Conservation (phyloP, 1,139 yeast genomes). For the Wickerhamiella pararugosa region DNA sequence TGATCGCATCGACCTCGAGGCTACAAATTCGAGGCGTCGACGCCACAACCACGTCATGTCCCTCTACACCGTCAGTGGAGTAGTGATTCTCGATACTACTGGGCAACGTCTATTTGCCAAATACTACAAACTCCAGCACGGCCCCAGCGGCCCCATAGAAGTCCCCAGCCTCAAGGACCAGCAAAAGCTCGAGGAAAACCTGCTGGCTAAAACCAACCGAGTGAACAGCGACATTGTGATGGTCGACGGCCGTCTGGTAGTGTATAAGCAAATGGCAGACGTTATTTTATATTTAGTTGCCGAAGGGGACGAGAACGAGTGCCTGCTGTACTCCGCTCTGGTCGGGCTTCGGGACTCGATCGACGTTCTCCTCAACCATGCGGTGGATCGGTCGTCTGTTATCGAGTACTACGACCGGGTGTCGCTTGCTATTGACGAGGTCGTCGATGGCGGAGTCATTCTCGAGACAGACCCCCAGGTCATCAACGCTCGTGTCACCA, state of each 20-base stretch:
- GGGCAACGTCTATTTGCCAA: slow-evolving; percentile 75
- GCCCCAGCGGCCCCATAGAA: slow-evolving; percentile 17
- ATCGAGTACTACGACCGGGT: slow-evolving; percentile 78
- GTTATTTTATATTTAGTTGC: slow-evolving; percentile 60
- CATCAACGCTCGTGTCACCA: slow-evolving; percentile 67
- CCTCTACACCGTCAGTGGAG: slow-evolving; percentile 64
- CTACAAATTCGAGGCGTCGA: too few relatives aligned
- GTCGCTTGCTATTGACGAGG: slow-evolving; percentile 76
- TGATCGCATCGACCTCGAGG: too few relatives aligned
- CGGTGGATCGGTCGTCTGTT: slow-evolving; percentile 64
- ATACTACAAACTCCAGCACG: slow-evolving; percentile 59
- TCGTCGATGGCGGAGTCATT: slow-evolving; percentile 72
- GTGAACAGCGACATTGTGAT: slow-evolving; percentile 68
- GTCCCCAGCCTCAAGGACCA: slow-evolving; percentile 45
- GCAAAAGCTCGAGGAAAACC: slow-evolving; percentile 54
- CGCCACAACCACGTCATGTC: slow-evolving; percentile 11
- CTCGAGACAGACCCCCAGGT: slow-evolving; percentile 80
- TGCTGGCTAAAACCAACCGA: slow-evolving; percentile 63
- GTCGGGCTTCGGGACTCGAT: slow-evolving; percentile 69
- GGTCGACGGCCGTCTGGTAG: slow-evolving; percentile 58
- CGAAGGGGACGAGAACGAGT: slow-evolving; percentile 68
- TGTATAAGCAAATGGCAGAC: slow-evolving; percentile 68
- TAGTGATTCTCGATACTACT: slow-evolving; percentile 64
- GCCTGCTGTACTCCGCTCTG: slow-evolving; percentile 61
- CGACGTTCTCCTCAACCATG: slow-evolving; percentile 57